Percentiles rank a stretch among this genome's conserved stretches.
Conservation (phyloP, 2,329 filamentous ascomycete genomes). For the Beauveria rudraprayagi region DNA sequence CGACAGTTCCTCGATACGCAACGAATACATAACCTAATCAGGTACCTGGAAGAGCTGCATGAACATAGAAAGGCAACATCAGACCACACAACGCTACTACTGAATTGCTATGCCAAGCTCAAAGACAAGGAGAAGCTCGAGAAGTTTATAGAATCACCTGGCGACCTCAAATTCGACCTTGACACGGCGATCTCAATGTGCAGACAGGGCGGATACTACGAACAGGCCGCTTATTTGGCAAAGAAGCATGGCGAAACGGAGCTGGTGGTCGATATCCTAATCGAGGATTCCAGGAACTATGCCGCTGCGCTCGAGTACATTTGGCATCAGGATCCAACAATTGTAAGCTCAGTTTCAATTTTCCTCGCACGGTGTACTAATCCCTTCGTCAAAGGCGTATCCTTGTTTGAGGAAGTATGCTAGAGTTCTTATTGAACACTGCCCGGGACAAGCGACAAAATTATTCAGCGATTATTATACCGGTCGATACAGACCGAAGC, state of each 20-base stretch:
- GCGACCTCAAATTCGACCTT: conserved; percentile 90
- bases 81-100: conserved; percentile 85
- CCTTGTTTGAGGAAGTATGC: conserved; percentile 92
- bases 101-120: conserved; percentile 96
- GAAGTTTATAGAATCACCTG: conserved; percentile 91
- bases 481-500: conserved; percentile 67
- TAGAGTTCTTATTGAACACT: conserved; percentile 80
- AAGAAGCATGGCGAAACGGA: conserved; percentile 91
- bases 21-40: conserved; percentile 92
- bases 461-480: conserved; percentile 95
- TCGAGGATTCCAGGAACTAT: conserved; percentile 91
- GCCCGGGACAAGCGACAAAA: conserved; percentile 71
- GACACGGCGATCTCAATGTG: conserved; percentile 98
- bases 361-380: neutral
- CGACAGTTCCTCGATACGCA: conserved; percentile 85
- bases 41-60: conserved; percentile 93
- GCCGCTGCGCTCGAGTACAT: conserved; percentile 85
- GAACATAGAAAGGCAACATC: conserved; percentile 88
- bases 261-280: conserved; percentile 87
- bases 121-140: conserved; percentile 97
- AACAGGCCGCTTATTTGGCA: conserved; percentile 92
- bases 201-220: conserved; percentile 90
- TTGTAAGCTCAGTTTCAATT: conserved; percentile 40
- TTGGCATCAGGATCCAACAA: conserved; percentile 72
- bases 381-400: conserved; percentile 53